Conservation (phyloP, 805 yeast genomes). For the Lipomyces orientalis region DNA sequence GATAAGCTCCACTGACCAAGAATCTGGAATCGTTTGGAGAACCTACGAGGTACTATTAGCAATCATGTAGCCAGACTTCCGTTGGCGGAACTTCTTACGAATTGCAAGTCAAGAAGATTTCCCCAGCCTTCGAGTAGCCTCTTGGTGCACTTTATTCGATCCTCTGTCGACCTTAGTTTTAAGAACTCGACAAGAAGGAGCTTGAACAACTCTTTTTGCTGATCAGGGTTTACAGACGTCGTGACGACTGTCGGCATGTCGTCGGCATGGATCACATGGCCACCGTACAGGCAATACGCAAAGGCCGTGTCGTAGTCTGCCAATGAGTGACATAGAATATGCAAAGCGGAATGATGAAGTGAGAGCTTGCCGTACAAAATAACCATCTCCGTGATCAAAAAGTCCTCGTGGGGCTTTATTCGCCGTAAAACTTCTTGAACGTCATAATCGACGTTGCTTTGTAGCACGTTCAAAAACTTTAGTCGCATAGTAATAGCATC, state of each 20-base stretch:
- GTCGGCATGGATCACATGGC: constrained; percentile 32
- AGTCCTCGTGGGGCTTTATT: constrained; percentile 41
- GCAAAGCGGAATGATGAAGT: constrained; percentile 45
- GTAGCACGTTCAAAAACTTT: constrained; percentile 40
- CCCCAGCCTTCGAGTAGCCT: constrained; percentile 44
- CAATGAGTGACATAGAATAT: constrained; percentile 43
- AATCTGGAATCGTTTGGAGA: constrained; percentile 41
- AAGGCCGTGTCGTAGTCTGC: constrained; percentile 47
- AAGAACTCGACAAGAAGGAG: constrained; percentile 42
- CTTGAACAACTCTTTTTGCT: constrained; percentile 40
- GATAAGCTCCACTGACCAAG: constrained; percentile 45
- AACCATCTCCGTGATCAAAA: constrained; percentile 45
- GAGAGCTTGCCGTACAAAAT: constrained; percentile 42
- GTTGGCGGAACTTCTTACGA: constrained; percentile 24
- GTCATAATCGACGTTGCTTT: constrained; percentile 39
- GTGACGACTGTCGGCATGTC: constrained; percentile 18
- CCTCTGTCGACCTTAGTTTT: constrained; percentile 35
- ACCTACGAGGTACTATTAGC: constrained; percentile 17
- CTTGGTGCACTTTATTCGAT: constrained; percentile 39
- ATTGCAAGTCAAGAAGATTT: constrained; percentile 40
- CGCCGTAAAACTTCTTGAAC: constrained; percentile 38
- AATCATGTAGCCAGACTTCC: not conserved
- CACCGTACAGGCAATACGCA: constrained; percentile 44
- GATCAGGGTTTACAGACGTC: constrained; percentile 23
- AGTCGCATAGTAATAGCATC: constrained; percentile 38